Conservation (phyloP, 129 eudicot species). For the Flaveria linearis region DNA sequence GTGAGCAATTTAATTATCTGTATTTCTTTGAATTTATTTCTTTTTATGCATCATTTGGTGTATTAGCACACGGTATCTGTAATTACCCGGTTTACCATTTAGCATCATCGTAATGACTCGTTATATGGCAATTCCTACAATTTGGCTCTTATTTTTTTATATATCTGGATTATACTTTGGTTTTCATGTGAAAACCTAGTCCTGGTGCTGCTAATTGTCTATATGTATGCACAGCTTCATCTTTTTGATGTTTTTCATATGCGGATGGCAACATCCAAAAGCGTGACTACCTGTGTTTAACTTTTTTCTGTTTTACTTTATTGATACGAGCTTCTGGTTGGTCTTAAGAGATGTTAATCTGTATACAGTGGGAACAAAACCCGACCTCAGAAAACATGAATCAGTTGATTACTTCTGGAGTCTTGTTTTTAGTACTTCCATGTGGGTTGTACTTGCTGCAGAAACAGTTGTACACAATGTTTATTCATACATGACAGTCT, state of each 20-base stretch:
- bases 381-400: neutral
- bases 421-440: slow-evolving; percentile 15
- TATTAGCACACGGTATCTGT: neutral
- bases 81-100: neutral
- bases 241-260: too few species aligned
- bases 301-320: neutral
- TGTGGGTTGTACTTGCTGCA: slow-evolving; percentile 18
- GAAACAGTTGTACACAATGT: slow-evolving; percentile 1
- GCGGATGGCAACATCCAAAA: too few species aligned
- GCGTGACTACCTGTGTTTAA: too few species aligned
- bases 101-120: neutral
- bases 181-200: neutral
- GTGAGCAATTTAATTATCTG: slow-evolving; percentile 19
- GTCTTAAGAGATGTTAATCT: neutral
- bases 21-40: neutral
- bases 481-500: slow-evolving; percentile 3
- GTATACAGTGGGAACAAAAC: neutral
- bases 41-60: slow-evolving; percentile 3
- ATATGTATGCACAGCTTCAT: too few species aligned
- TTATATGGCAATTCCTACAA: neutral
- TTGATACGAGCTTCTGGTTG: neutral
- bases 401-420: slow-evolving; percentile 14
- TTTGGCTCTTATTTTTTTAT: neutral
- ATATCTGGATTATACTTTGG: neutral
- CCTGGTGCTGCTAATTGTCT: neutral